Conservation (phyloP, 768 basidiomycete species). For the Psilocybe subaeruginosa region DNA sequence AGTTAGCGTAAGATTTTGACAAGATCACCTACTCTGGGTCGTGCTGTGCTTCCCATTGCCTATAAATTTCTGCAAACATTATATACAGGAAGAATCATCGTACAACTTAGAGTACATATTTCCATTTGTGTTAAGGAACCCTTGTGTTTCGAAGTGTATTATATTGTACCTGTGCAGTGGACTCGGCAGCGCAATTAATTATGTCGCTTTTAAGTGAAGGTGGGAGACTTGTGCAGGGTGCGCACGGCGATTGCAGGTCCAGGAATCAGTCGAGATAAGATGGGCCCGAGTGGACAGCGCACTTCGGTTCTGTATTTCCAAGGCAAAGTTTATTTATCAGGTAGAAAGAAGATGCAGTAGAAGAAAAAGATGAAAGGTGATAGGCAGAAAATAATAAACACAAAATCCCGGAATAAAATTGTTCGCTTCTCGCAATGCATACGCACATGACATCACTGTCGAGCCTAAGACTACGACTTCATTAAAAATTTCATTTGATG, state of each 20-base stretch:
- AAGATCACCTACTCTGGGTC: too few species aligned
- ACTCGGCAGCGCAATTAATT: background rate
- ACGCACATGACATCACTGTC: background rate
- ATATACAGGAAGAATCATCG: too few species aligned
- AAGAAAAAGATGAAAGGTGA: background rate
- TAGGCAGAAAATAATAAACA: background rate
- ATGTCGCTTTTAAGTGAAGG: conserved; percentile 1
- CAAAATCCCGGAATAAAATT: background rate
- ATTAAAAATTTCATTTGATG: background rate
- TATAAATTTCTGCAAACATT: too few species aligned
- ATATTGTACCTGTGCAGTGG: background rate
- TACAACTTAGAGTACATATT: too few species aligned
- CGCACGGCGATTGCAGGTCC: too few species aligned
- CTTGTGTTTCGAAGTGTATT: too few species aligned
- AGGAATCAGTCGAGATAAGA: background rate
- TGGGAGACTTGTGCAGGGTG: background rate
- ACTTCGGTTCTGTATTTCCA: background rate
- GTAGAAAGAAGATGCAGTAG: too few species aligned
- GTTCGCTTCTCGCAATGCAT: background rate
- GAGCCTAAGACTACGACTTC: background rate
- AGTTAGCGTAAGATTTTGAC: too few species aligned
- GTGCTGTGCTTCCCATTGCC: too few species aligned
- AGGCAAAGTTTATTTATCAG: background rate
- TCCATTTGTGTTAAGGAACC: too few species aligned
- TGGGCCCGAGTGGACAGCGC: background rate